These are phyloP conservation scores for Arctostaphylos glauca DNA, from an alignment of 148 eudicot species.

Conservation along the genomic window DNA sequence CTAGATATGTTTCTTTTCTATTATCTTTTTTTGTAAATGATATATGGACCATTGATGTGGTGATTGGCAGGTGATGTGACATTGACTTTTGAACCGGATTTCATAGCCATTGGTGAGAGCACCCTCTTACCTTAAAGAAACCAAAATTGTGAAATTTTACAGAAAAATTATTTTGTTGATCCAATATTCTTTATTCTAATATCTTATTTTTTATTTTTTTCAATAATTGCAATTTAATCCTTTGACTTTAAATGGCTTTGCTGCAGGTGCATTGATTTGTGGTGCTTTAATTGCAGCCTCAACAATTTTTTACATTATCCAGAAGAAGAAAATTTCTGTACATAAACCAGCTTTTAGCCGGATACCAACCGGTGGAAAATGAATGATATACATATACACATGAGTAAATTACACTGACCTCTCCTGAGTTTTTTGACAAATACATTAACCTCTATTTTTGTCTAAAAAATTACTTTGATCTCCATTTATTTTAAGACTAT, in stretches of 20 bases:
- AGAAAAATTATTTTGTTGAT: background rate
- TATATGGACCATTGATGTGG: background rate
- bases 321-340: background rate
- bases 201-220: background rate
- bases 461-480: no score
- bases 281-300: background rate
- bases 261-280: constrained; percentile 4
- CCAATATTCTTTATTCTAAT: background rate
- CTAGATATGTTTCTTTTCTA: no score
- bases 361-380: constrained; percentile 17
- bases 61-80: constrained; percentile 2
- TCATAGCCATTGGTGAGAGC: constrained; percentile 15
- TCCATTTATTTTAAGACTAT: no score
- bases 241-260: background rate
- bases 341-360: constrained; percentile 10
- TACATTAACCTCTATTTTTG: no score
- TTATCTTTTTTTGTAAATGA: background rate
- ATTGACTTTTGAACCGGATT: background rate
- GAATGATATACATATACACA: background rate
- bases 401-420: background rate
- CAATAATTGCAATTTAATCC: background rate
- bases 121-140: background rate
- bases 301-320: background rate
- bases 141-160: background rate
- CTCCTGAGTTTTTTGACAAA: no score